These are phyloP conservation scores for Onygenales sp. DNA, from an alignment of 2,329 filamentous ascomycete species.

Conservation along the genomic window DNA sequence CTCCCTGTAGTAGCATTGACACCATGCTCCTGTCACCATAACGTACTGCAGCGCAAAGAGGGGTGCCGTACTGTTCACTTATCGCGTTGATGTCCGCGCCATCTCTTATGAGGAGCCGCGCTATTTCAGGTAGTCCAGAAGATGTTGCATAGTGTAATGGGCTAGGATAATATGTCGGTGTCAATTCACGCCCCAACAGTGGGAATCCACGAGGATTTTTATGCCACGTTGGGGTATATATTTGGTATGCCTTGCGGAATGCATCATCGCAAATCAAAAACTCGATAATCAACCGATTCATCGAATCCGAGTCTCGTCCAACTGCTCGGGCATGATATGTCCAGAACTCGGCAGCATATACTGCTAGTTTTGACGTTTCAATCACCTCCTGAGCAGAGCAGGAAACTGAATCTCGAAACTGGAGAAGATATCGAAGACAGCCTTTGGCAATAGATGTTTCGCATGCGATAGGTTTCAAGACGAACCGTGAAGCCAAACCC, in stretches of 20 bases:
- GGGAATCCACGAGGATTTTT: no score
- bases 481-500: neutral
- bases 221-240: no score
- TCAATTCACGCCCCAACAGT: no score
- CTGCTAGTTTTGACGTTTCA: neutral
- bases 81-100: neutral
- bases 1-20: no score
- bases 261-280: no score
- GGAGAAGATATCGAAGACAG: conserved; percentile 4
- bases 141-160: neutral
- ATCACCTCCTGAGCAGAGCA: no score
- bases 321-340: no score
- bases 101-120: neutral
- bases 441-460: conserved; percentile 1
- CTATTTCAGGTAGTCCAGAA: neutral
- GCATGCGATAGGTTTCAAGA: neutral
- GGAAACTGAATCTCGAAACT: neutral
- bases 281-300: no score
- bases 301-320: no score
- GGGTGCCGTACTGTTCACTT: neutral
- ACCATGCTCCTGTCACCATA: no score
- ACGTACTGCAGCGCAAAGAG: no score
- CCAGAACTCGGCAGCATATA: neutral
- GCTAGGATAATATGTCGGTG: neutral
- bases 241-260: no score